Evolutionary conservation across 345 rosid genomes (phyloP).

Genomic region (Barbarea vulgaris): DNA sequence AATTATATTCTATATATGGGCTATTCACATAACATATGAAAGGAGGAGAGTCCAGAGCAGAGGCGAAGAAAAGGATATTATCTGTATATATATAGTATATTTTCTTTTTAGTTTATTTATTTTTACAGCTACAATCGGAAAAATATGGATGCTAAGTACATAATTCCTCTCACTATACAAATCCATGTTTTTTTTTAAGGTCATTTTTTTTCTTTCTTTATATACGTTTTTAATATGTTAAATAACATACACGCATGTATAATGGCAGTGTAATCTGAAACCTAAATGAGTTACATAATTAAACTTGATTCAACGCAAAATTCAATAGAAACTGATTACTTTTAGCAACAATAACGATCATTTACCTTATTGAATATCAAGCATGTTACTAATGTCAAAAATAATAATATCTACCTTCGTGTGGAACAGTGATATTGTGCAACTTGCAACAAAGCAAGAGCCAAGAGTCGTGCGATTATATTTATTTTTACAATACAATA

Average conservation of each 20-base stretch:
- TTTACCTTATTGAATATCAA: slow-evolving; percentile 16
- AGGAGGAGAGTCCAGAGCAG: slow-evolving; percentile 13
- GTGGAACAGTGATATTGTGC: not conserved
- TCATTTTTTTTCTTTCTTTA: too few species aligned
- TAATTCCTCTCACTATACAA: too few species aligned
- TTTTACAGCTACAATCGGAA: not conserved
- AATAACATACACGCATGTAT: not conserved
- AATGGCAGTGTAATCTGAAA: not conserved
- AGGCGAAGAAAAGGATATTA: slow-evolving; percentile 7
- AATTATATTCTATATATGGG: slow-evolving; percentile 4
- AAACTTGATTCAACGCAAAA: slow-evolving; percentile 20
- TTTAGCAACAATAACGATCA: slow-evolving; percentile 19
- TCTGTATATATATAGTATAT: not conserved
- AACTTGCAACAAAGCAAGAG: slow-evolving; percentile 6
- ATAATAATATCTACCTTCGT: not conserved
- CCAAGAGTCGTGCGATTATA: slow-evolving; percentile 22
- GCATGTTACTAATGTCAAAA: slow-evolving; percentile 22
- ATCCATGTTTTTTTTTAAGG: too few species aligned
- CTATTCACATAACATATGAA: not conserved
- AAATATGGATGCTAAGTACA: not conserved
- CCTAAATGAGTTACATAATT: slow-evolving; percentile 22
- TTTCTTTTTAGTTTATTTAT: not conserved
- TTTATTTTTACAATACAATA: slow-evolving; percentile 29
- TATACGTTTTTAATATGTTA: slow-evolving; percentile 7
- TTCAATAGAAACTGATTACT: slow-evolving; percentile 1